These are phyloP conservation scores for Termitomyces sp. DNA, from an alignment of 768 basidiomycete species.

Conservation along the genomic window DNA sequence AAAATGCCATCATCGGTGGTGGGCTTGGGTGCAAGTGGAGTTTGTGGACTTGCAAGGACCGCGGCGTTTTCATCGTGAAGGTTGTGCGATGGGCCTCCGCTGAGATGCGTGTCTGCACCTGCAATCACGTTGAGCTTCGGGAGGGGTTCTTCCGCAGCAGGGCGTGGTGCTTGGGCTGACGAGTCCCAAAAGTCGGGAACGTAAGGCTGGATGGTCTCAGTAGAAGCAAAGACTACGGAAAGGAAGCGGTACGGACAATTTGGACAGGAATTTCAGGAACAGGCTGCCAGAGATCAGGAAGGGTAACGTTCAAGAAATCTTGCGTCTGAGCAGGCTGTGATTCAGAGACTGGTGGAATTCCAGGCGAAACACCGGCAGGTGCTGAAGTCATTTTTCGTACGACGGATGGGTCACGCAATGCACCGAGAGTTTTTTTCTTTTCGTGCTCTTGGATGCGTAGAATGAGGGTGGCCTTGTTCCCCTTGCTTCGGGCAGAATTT, in stretches of 20 bases:
- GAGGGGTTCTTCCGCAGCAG: constrained; percentile 23
- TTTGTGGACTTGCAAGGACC: constrained; percentile 17
- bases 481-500: constrained; percentile 36
- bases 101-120: constrained; percentile 33
- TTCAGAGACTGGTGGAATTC: constrained; percentile 37
- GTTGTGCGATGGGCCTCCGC: constrained; percentile 37
- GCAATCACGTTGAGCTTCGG: constrained; percentile 46
- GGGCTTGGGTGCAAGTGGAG: constrained; percentile 6
- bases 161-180: constrained; percentile 17
- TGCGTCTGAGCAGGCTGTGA: constrained; percentile 20
- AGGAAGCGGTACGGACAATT: constrained; percentile 45
- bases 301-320: constrained; percentile 42
- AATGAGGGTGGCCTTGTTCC: constrained; percentile 56
- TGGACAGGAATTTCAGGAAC: constrained; percentile 43
- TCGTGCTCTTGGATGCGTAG: constrained; percentile 54
- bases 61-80: constrained; percentile 22
- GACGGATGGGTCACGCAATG: constrained; percentile 19
- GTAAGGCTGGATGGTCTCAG: constrained; percentile 34
- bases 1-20: constrained; percentile 31
- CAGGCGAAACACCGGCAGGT: constrained; percentile 32
- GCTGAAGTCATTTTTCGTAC: constrained; percentile 25
- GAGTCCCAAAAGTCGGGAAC: constrained; percentile 46
- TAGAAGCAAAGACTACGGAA: constrained; percentile 11
- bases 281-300: constrained; percentile 55
- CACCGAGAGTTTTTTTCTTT: constrained; percentile 22